Evolutionary conservation across 2,329 filamentous ascomycete genomes (phyloP).

Genomic region (Penicillium sp.): DNA sequence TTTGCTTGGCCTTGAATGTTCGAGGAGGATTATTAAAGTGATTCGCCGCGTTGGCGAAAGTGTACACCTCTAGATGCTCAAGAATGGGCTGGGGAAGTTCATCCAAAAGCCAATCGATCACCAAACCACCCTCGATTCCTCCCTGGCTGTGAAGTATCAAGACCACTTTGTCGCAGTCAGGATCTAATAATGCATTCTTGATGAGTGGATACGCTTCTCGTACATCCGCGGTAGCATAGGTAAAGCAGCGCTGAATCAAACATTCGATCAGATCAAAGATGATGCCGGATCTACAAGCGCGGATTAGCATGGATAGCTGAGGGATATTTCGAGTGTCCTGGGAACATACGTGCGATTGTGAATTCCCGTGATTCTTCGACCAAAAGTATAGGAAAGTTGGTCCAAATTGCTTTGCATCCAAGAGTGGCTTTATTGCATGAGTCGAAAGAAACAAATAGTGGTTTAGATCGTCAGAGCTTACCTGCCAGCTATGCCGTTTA

Average conservation of each 20-base stretch:
- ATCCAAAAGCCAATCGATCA: constrained; percentile 74
- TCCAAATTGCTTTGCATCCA: constrained; percentile 73
- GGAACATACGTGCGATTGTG: constrained; percentile 67
- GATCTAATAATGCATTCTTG: constrained; percentile 64
- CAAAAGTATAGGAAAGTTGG: constrained; percentile 70
- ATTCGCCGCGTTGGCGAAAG: constrained; percentile 76
- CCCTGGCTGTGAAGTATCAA: constrained; percentile 78
- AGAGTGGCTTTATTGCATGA: constrained; percentile 45
- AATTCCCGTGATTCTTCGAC: constrained; percentile 68
- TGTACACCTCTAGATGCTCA: constrained; percentile 70
- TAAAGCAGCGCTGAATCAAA: constrained; percentile 72
- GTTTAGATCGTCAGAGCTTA: constrained; percentile 44
- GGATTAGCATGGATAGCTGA: neutral
- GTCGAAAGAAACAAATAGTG: neutral
- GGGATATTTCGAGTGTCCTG: no score
- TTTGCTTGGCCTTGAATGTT: constrained; percentile 29
- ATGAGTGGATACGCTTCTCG: constrained; percentile 60
- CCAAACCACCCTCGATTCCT: constrained; percentile 70
- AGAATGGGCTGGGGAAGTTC: constrained; percentile 68
- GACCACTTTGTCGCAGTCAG: constrained; percentile 66
- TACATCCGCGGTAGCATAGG: constrained; percentile 69
- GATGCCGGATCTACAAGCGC: constrained; percentile 54
- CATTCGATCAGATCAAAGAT: constrained; percentile 78
- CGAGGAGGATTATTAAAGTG: constrained; percentile 75
- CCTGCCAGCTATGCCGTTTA: constrained; percentile 66